Conservation (phyloP, 2,329 filamentous ascomycete genomes). For the Fusarium paranaense region DNA sequence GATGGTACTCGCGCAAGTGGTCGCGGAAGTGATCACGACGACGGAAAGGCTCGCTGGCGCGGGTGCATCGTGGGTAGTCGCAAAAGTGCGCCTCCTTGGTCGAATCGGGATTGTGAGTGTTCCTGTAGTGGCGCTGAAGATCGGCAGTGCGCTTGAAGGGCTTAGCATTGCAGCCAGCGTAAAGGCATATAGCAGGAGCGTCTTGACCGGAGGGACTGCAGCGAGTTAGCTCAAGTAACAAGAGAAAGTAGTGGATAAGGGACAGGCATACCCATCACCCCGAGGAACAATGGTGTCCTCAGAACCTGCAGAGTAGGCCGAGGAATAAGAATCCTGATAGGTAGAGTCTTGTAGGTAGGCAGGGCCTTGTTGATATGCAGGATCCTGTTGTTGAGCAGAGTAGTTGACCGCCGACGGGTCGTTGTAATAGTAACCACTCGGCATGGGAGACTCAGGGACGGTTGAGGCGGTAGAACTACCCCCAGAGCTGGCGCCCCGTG, state of each 20-base stretch:
- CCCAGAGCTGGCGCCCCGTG: conserved; percentile 46
- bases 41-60: conserved; percentile 60
- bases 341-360: neutral
- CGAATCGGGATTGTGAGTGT: conserved; percentile 58
- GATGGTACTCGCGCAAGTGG: conserved; percentile 67
- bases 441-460: conserved; percentile 44
- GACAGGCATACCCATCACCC: conserved; percentile 28
- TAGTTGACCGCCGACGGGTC: conserved; percentile 21
- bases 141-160: conserved; percentile 66
- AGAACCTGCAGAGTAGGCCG: neutral
- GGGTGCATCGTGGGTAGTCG: conserved; percentile 63
- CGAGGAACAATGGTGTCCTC: conserved; percentile 15
- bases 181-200: conserved; percentile 51
- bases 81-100: conserved; percentile 60
- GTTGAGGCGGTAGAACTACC: conserved; percentile 44
- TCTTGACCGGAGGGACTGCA: conserved; percentile 40
- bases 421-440: conserved; percentile 33
- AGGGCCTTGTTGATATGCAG: conserved; percentile 18
- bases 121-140: conserved; percentile 64
- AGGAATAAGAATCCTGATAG: conserved; percentile 25
- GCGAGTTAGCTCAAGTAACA: conserved; percentile 8
- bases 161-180: conserved; percentile 56
- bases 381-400: conserved; percentile 17
- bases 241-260: neutral
- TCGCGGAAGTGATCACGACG: conserved; percentile 69